Evolutionary conservation across 2,329 filamentous ascomycete species (phyloP), one percentile per base, ranked within the genome.

Genomic region (Fusarium heterosporum): DNA sequence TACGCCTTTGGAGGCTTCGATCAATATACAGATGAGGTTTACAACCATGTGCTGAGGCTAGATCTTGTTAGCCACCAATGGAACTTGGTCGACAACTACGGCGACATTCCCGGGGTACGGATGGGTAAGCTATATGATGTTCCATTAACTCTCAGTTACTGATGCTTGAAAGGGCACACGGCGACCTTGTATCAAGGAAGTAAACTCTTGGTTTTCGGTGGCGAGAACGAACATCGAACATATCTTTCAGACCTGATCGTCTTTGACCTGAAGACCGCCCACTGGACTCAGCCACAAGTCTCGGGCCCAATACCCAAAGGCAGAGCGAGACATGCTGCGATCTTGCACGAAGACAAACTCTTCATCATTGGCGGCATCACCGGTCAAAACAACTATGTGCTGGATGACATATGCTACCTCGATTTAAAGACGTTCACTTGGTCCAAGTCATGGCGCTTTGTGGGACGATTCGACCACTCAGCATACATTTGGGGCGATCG

Each of bases 1-100:
- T 98, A 96, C 79, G 96, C 95, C 12, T 99, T 99, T 82, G 96
- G 96, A 41, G 96, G 96, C 17, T 99, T 99, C 75, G 96, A 99
- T 76, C 95, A 98, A 79, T 98, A 97, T 76, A 99, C 96, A 1
- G 96, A 99, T 77, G 96, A 99, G 82, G 92, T 99, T 17, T 99
- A 99, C 81, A 99, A 99, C 76, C 96, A 99, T 81, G 96, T 99
- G 40, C 84, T 99, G 66, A 90, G 89, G 72, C 82, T 99, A 50
- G 94, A 99, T 77, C 85, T 99, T 66, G 85, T 90, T 63, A 94
- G 90, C 65, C 89, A 96, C 71, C 93, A 96, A 77, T 99, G 96
- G 96, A 96, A 89, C 69, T 83, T 99, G 49, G 95, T 99, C 19
- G 96, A 98, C 80, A 99, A 99, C 79, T 99, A 97, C 82, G 96